phyloP scores from a whole-genome alignment of 768 basidiomycete species.

The Dioszegia crocea region DNA sequence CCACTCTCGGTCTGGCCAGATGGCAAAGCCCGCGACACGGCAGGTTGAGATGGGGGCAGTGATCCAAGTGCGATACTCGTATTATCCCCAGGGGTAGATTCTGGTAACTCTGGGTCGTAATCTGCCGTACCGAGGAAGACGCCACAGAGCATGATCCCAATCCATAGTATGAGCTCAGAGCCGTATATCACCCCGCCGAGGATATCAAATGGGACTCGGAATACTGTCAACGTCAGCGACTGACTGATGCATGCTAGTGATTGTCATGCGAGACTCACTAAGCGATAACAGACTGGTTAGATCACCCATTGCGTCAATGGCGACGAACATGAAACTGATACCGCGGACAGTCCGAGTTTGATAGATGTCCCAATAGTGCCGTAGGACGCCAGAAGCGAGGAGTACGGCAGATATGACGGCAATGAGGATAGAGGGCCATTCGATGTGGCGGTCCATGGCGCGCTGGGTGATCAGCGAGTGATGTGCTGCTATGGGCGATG shows the following conservation, averaged over 20 bases:
- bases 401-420: constrained; percentile 20
- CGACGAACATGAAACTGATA: constrained; percentile 20
- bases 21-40: too few relatives aligned
- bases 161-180: constrained; percentile 19
- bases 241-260: not conserved
- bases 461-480: not conserved
- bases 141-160: constrained; percentile 22
- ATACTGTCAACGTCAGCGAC: constrained; percentile 1
- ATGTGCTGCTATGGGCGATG: not conserved
- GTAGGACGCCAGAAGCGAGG: constrained; percentile 17
- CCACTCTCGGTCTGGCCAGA: not conserved
- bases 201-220: constrained; percentile 11
- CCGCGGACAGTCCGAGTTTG: constrained; percentile 18
- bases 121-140: not conserved
- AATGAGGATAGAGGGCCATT: constrained; percentile 13
- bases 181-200: constrained; percentile 20
- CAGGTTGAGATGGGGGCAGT: too few relatives aligned
- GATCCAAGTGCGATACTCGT: too few relatives aligned
- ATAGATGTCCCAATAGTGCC: constrained; percentile 28
- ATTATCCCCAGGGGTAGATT: too few relatives aligned
- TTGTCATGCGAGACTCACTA: constrained; percentile 15
- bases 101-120: too few relatives aligned
- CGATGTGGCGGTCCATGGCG: not conserved
- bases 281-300: constrained; percentile 14
- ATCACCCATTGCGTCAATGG: constrained; percentile 23